Percentiles rank a stretch among this genome's conserved stretches.
phyloP scores from a whole-genome alignment of 108 stramenopile genomes.

The Aurantiochytrium sp. region DNA sequence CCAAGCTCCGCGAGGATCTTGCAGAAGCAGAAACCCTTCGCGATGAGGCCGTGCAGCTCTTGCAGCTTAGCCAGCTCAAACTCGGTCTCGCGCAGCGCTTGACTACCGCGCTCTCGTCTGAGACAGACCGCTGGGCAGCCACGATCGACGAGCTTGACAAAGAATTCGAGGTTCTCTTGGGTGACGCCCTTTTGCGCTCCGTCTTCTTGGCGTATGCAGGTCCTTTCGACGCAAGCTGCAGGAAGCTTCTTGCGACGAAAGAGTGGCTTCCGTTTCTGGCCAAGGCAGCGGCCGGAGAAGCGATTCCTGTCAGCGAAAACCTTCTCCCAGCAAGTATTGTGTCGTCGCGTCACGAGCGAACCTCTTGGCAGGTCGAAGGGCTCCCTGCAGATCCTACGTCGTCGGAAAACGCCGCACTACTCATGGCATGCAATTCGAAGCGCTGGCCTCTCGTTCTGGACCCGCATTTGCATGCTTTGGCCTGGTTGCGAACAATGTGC shows the following conservation, averaged over 20 bases:
- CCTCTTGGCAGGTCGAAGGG: slow-evolving; percentile 54
- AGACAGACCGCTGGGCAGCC: slow-evolving; percentile 71
- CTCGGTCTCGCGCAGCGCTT: slow-evolving; percentile 68
- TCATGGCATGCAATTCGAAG: background rate
- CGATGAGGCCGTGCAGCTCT: slow-evolving; percentile 34
- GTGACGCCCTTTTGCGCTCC: slow-evolving; percentile 65
- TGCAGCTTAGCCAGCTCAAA: slow-evolving; percentile 57
- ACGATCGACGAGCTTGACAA: slow-evolving; percentile 46
- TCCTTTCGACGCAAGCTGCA: slow-evolving; percentile 66
- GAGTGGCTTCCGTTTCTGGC: slow-evolving; percentile 56
- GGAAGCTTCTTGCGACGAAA: slow-evolving; percentile 51
- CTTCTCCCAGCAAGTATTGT: slow-evolving; percentile 37
- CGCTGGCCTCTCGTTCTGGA: slow-evolving; percentile 74
- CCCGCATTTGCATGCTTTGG: slow-evolving; percentile 68
- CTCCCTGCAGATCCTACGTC: slow-evolving; percentile 54
- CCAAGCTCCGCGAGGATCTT: slow-evolving; percentile 55
- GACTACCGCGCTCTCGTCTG: slow-evolving; percentile 62
- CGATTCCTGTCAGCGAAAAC: slow-evolving; percentile 33
- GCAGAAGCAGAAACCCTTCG: slow-evolving; percentile 41
- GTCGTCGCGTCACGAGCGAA: slow-evolving; percentile 51
- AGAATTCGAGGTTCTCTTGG: slow-evolving; percentile 55
- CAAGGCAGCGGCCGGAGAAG: slow-evolving; percentile 14
- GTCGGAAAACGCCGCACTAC: slow-evolving; percentile 57
- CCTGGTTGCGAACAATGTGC: slow-evolving; percentile 54
- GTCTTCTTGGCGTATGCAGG: slow-evolving; percentile 67